Evolutionary conservation across 192 early-diverging fungal genomes (phyloP).

Genomic region (Coemansia sp.): DNA sequence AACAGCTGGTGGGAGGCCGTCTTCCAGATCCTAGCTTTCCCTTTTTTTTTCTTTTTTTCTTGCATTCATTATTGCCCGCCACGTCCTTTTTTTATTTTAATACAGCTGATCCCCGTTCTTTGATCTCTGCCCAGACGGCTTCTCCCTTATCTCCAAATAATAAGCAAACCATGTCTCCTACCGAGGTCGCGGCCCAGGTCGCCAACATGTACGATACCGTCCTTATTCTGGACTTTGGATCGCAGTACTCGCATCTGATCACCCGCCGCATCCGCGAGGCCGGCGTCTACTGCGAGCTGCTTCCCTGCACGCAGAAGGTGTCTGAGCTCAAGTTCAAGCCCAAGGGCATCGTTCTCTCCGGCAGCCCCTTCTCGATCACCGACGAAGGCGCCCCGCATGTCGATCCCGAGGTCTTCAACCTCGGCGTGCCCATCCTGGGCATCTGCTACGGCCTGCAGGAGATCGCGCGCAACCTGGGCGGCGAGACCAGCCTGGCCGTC

Average conservation of each 20-base stretch:
- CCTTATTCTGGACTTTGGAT: slow-evolving; percentile 98
- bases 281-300: slow-evolving; percentile 98
- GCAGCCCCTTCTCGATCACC: slow-evolving; percentile 95
- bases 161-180: slow-evolving; percentile 32
- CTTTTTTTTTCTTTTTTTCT: slow-evolving; percentile 6
- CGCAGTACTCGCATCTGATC: slow-evolving; percentile 98
- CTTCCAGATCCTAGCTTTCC: not conserved
- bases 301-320: slow-evolving; percentile 95
- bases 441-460: slow-evolving; percentile 99
- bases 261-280: slow-evolving; percentile 92
- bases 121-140: not conserved
- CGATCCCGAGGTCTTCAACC: slow-evolving; percentile 83
- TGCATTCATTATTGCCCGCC: slow-evolving; percentile 2
- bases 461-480: slow-evolving; percentile 85
- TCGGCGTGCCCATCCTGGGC: slow-evolving; percentile 89
- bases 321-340: slow-evolving; percentile 91
- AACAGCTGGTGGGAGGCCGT: not conserved
- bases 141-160: slow-evolving; percentile 5
- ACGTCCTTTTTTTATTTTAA: not conserved
- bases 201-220: slow-evolving; percentile 89
- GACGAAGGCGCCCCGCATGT: slow-evolving; percentile 92
- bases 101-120: not conserved
- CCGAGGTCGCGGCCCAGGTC: slow-evolving; percentile 56
- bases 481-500: slow-evolving; percentile 67
- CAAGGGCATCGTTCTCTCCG: slow-evolving; percentile 94